phyloP scores from a whole-genome alignment of 345 rosid genomes.

The Acer negundo region DNA sequence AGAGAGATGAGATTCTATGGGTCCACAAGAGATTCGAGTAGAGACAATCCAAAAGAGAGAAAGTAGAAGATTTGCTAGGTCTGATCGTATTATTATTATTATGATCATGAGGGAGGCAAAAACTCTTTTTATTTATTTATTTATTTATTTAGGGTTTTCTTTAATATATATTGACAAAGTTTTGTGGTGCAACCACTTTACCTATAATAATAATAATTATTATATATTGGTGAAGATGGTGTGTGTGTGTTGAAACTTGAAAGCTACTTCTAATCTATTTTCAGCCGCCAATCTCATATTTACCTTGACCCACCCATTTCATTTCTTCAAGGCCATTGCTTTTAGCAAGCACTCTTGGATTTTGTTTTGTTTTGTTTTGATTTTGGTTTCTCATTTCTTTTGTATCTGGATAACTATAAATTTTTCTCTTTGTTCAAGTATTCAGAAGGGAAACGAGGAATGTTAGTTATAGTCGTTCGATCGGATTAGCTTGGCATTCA shows the following conservation, averaged over 20 bases:
- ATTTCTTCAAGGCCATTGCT: background rate
- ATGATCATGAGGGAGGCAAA: background rate
- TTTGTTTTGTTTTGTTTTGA: accelerated
- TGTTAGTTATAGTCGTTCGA: too few relatives aligned
- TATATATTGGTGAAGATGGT: background rate
- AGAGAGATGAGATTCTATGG: background rate
- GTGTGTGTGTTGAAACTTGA: background rate
- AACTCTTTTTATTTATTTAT: background rate
- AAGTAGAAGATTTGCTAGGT: too few relatives aligned
- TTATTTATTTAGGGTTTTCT: background rate
- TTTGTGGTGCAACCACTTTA: constrained; percentile 5
- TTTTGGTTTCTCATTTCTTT: too few relatives aligned
- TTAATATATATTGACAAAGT: too few relatives aligned
- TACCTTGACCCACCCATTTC: constrained; percentile 13
- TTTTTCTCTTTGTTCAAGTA: too few relatives aligned
- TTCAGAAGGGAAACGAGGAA: too few relatives aligned
- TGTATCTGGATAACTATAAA: too few relatives aligned
- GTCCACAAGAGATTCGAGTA: background rate
- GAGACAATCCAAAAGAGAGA: background rate
- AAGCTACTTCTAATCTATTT: constrained; percentile 12
- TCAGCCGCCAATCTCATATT: constrained; percentile 28
- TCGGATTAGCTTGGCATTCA: too few relatives aligned
- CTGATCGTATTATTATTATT: too few relatives aligned
- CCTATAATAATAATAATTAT: background rate
- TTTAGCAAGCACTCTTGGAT: background rate